Evolutionary conservation across 306 rosid species (phyloP), one percentile per base, ranked within the genome.

Genomic region (Gleditsia sinensis): DNA sequence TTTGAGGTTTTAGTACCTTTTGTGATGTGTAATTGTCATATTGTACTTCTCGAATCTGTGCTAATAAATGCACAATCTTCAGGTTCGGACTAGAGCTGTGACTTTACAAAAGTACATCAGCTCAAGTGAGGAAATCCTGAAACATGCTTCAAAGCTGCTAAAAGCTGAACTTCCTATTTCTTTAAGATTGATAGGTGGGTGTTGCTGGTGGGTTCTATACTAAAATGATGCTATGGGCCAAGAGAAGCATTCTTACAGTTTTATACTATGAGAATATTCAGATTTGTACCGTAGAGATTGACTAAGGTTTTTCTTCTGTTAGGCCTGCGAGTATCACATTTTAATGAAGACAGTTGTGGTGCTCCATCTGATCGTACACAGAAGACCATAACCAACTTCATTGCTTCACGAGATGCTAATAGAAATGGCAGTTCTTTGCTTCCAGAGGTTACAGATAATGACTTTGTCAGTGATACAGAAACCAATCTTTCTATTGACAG

Each of bases 131-230:
- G 98, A 94, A 81, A 88, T 94, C 62, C 77, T 94, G 85, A 87
- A 88, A 75, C 87, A 90, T 71, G 97, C 98, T 37, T 81, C 86
- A 53, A 91, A 88, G 86, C 83, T 94, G 81, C 89, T 94, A 57
- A 88, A 85, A 86, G 96, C 93, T 71, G 98, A 91, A 70, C 89
- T 94, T 82, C 98, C 98, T n/a, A 74, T 91, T 76, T 94, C 98
- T 60, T 56, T 94, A 61, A 84, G 98, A 81, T 80, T 94, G 72
- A 87, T 94, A 69, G 98, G 98, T 94, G 59, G 66, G 83, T 66
- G 24, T 19, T 81, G 51, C 45, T 25, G 46, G 57, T 70, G 17
- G 56, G 9, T 51, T 78, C 34, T 17, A 37, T 53, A 24, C 45
- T 55, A 23, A 50, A 42, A 28, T 58, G 81, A 55, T 19, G 50